Evolutionary conservation across 2,329 filamentous ascomycete genomes (phyloP).

Genomic region (Escovopsis sp.): DNA sequence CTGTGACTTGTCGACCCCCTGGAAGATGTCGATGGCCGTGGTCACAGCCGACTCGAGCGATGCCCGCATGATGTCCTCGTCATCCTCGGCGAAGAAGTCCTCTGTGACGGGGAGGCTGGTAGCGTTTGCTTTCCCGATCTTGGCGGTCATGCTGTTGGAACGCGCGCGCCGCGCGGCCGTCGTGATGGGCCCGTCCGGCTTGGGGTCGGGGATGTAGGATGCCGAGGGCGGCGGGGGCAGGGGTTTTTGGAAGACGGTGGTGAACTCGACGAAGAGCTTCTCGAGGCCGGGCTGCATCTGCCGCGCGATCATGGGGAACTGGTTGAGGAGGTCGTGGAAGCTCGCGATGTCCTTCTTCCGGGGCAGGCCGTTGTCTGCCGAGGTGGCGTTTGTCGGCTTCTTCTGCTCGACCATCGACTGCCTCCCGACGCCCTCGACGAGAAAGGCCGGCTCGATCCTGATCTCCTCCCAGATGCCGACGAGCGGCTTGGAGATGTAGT

Average conservation of each 20-base stretch:
- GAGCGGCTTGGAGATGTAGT: constrained; percentile 84
- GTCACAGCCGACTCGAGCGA: constrained; percentile 87
- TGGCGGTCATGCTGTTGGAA: constrained; percentile 31
- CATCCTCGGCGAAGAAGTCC: constrained; percentile 67
- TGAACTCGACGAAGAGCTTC: constrained; percentile 79
- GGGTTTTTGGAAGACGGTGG: constrained; percentile 69
- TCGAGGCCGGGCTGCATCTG: constrained; percentile 94
- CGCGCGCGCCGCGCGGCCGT: constrained; percentile 40
- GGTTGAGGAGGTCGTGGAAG: constrained; percentile 77
- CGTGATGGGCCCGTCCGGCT: constrained; percentile 40
- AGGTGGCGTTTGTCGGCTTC: constrained; percentile 21
- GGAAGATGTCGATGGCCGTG: constrained; percentile 87
- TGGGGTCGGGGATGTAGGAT: constrained; percentile 41
- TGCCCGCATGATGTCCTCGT: constrained; percentile 79
- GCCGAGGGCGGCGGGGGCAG: constrained; percentile 60
- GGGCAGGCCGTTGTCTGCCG: constrained; percentile 27
- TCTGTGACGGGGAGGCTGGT: constrained; percentile 37
- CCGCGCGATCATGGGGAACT: constrained; percentile 88
- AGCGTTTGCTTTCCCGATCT: constrained; percentile 17
- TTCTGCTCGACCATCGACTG: constrained; percentile 23
- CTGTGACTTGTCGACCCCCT: constrained; percentile 90
- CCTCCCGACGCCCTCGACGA: constrained; percentile 31
- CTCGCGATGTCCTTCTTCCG: constrained; percentile 81
- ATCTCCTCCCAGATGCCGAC: constrained; percentile 70
- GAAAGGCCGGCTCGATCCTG: constrained; percentile 52